Evolutionary conservation across 1,284 basidiomycete species (phyloP).

Genomic region (Cutaneotrichosporon sp.): DNA sequence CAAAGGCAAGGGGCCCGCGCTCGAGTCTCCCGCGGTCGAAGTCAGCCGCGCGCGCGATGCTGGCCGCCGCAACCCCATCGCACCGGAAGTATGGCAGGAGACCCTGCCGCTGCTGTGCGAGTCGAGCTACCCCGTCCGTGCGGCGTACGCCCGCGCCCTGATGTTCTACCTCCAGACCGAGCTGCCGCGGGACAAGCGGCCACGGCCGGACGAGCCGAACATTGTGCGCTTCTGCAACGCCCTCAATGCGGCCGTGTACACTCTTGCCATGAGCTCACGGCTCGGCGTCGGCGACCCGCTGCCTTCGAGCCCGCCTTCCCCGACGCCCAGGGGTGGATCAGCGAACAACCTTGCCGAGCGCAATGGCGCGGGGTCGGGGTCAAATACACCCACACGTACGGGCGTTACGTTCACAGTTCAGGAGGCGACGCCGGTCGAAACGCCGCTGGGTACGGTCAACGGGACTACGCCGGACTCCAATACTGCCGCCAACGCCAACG

Average conservation of each 20-base stretch:
- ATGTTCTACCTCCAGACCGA: conserved; percentile 69
- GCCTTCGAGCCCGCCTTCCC: conserved; percentile 13
- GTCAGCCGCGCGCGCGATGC: conserved; percentile 19
- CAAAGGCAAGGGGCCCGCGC: conserved; percentile 37
- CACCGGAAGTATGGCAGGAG: conserved; percentile 81
- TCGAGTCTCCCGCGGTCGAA: conserved; percentile 27
- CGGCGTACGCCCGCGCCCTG: conserved; percentile 68
- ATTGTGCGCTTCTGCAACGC: conserved; percentile 64
- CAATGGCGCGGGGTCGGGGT: background rate
- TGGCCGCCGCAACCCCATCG: conserved; percentile 62
- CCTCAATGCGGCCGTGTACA: conserved; percentile 69
- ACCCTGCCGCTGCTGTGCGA: conserved; percentile 78
- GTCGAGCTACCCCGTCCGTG: conserved; percentile 63
- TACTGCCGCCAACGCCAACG: too few relatives aligned
- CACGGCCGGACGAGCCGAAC: conserved; percentile 24
- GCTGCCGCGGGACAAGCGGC: conserved; percentile 52
- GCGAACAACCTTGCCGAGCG: too few relatives aligned
- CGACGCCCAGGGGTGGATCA: conserved; percentile 4
- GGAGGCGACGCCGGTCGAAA: conserved; percentile 27
- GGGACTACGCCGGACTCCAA: too few relatives aligned
- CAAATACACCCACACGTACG: background rate
- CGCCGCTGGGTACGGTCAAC: conserved; percentile 10
- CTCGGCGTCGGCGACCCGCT: conserved; percentile 47
- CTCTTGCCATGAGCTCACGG: conserved; percentile 64
- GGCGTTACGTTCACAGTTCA: conserved; percentile 35